Evolutionary conservation across 2,329 filamentous ascomycete species (phyloP), one percentile per base, ranked within the genome.

Genomic region (Diatrype stigma): DNA sequence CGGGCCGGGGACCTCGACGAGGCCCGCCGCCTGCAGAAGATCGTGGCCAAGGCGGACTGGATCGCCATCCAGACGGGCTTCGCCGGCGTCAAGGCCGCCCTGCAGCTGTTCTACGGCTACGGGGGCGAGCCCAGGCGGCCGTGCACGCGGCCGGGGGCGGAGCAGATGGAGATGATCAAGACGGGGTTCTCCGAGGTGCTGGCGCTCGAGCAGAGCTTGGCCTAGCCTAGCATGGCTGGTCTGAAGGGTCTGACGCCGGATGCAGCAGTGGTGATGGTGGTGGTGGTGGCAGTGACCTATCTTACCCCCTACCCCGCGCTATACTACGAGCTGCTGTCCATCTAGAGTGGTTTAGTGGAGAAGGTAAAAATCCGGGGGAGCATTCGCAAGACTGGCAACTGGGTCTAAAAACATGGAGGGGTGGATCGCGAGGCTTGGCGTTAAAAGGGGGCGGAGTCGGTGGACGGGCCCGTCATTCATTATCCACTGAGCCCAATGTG

Each of bases 61-160:
- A 54, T 70, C 42, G 73, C 73, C 49, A 77, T 76, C 55, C 68
- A 69, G 61, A 74, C 71, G n/a, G 74, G 74, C 3, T 76, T 77
- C 54, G 72, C 73, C 3, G 74, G 74, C 30, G 73, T 77, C 52
- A 77, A 77, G 66, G 71, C 71, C 30, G 73, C 72, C 6, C 62
- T 77, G 60, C 68, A 67, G 22, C 64, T 69, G 53, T 73, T 72
- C 57, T 60, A 66, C 42, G 67, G 69, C 23, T 69, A 71, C 46
- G 70, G 67, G 16, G 69, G 70, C 22, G 67, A 66, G 56, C 73
- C 72, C 14, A 56, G 73, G 51, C 60, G 63, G 53, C 73, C 73
- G 19, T 74, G 73, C 53, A 56, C 60, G 42, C 53, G 63, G 42
- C 71, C 69, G 7, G 61, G 63, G 28, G 60, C 58, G 12, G 66